phyloP scores from a whole-genome alignment of 2,329 filamentous ascomycete species.

The Beauveria bassiana region DNA sequence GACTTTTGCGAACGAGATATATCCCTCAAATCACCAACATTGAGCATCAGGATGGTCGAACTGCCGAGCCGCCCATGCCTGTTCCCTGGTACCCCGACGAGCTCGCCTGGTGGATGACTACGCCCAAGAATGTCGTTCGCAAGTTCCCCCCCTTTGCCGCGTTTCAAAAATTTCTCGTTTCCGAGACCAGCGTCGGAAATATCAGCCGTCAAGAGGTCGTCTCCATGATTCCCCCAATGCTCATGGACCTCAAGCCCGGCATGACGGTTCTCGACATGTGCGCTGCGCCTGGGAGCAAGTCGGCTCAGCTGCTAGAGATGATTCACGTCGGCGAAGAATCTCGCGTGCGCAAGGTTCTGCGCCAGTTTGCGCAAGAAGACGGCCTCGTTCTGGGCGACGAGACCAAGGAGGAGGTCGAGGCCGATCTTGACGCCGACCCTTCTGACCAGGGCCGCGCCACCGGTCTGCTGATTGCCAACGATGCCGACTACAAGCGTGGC shows the following conservation, averaged over 20 bases:
- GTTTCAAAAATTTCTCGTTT: constrained; percentile 96
- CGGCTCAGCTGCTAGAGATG: constrained; percentile 90
- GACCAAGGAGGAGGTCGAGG: constrained; percentile 39
- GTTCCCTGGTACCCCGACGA: constrained; percentile 92
- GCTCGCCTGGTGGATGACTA: constrained; percentile 96
- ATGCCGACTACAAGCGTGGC: constrained; percentile 91
- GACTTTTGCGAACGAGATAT: constrained; percentile 79
- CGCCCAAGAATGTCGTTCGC: constrained; percentile 89
- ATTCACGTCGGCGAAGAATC: constrained; percentile 89
- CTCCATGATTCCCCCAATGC: constrained; percentile 94
- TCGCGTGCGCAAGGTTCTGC: constrained; percentile 64
- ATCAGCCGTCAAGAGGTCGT: constrained; percentile 97
- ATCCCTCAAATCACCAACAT: constrained; percentile 85
- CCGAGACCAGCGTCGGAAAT: constrained; percentile 93
- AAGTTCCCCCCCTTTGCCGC: constrained; percentile 89
- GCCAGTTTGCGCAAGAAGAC: constrained; percentile 53
- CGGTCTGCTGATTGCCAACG: constrained; percentile 88
- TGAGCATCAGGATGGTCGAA: constrained; percentile 70
- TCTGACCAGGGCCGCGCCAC: constrained; percentile 81
- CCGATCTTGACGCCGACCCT: constrained; percentile 49
- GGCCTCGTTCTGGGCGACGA: constrained; percentile 44
- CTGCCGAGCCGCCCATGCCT: constrained; percentile 72
- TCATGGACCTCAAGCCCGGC: constrained; percentile 84
- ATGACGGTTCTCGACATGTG: constrained; percentile 95
- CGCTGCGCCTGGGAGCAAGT: constrained; percentile 94